A percentile compares a stretch with the other conserved stretches of the same genome.
These are phyloP conservation scores for Ogataea naganishii DNA, from an alignment of 805 yeast genomes.

Conservation along the genomic window DNA sequence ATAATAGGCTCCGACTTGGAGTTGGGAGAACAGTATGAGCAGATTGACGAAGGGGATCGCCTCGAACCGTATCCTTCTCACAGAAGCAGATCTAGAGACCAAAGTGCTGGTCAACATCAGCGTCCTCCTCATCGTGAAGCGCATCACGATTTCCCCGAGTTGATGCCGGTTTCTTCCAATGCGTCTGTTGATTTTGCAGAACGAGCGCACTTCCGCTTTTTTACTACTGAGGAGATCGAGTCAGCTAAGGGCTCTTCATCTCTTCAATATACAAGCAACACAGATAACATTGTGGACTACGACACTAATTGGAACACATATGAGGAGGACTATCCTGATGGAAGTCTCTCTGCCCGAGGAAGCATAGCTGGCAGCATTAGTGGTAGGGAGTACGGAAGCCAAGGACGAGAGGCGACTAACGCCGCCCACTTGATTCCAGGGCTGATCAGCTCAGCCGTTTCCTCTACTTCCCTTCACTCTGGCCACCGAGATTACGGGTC, in stretches of 20 bases:
- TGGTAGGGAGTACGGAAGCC: too few relatives aligned
- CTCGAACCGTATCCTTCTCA: too few relatives aligned
- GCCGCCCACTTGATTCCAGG: too few relatives aligned
- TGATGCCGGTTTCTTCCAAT: slow-evolving; percentile 27
- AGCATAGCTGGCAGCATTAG: too few relatives aligned
- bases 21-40: too few relatives aligned
- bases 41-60: too few relatives aligned
- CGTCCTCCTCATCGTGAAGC: too few relatives aligned
- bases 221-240: slow-evolving; percentile 75
- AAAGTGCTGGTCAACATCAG: too few relatives aligned
- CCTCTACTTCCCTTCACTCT: slow-evolving; percentile 1
- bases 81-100: too few relatives aligned
- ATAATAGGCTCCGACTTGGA: too few relatives aligned
- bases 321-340: slow-evolving; percentile 32
- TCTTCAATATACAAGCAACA: slow-evolving; percentile 36
- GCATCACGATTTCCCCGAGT: slow-evolving; percentile 20
- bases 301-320: slow-evolving; percentile 69
- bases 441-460: slow-evolving; percentile 1
- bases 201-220: slow-evolving; percentile 59
- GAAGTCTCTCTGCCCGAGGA: slow-evolving; percentile 5
- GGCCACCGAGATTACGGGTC: background rate
- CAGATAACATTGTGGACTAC: slow-evolving; percentile 47
- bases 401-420: too few relatives aligned
- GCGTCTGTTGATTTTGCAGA: slow-evolving; percentile 28
- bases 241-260: slow-evolving; percentile 85